A percentile compares a stretch with the other conserved stretches of the same genome.
phyloP scores from a whole-genome alignment of 2,329 filamentous ascomycete species.

The Nannizziopsis arthrosporioides region DNA sequence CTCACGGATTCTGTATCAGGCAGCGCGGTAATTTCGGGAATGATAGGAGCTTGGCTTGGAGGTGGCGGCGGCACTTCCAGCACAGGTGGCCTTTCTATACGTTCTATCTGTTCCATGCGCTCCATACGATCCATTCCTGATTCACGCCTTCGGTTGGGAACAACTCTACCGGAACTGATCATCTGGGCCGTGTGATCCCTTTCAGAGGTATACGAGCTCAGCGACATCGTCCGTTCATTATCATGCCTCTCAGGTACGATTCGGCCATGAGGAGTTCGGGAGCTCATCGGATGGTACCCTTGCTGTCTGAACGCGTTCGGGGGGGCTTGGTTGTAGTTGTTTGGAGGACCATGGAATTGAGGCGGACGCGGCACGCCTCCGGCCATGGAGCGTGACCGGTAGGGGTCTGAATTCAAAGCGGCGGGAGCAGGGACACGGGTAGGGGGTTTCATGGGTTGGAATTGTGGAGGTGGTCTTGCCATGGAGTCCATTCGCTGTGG shows the following conservation, averaged over 20 bases:
- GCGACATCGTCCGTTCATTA: conserved; percentile 91
- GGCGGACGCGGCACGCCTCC: conserved; percentile 50
- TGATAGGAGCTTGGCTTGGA: conserved; percentile 8
- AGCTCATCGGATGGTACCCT: conserved; percentile 51
- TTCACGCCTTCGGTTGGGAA: conserved; percentile 62
- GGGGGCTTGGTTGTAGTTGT: conserved; percentile 51
- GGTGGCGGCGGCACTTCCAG: conserved; percentile 42
- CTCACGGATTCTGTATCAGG: conserved; percentile 18
- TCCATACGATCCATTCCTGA: conserved; percentile 29
- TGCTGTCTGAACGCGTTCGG: conserved; percentile 69
- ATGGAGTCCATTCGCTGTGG: conserved; percentile 58
- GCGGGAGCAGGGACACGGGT: conserved; percentile 51
- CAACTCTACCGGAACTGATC: conserved; percentile 73
- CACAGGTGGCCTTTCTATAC: conserved; percentile 32
- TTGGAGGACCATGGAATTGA: conserved; percentile 55
- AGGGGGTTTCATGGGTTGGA: conserved; percentile 50
- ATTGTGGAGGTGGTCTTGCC: conserved; percentile 38
- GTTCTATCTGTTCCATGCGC: conserved; percentile 26
- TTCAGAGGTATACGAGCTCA: conserved; percentile 72
- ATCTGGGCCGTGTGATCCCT: conserved; percentile 64
- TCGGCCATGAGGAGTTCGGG: conserved; percentile 83
- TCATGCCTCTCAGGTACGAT: conserved; percentile 84
- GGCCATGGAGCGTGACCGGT: conserved; percentile 87
- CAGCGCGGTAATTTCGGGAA: conserved; percentile 7
- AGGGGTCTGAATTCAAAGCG: conserved; percentile 71